Evolutionary conservation across 2,329 filamentous ascomycete species (phyloP), one percentile per base, ranked within the genome.

Genomic region (Grosmannia huntii): DNA sequence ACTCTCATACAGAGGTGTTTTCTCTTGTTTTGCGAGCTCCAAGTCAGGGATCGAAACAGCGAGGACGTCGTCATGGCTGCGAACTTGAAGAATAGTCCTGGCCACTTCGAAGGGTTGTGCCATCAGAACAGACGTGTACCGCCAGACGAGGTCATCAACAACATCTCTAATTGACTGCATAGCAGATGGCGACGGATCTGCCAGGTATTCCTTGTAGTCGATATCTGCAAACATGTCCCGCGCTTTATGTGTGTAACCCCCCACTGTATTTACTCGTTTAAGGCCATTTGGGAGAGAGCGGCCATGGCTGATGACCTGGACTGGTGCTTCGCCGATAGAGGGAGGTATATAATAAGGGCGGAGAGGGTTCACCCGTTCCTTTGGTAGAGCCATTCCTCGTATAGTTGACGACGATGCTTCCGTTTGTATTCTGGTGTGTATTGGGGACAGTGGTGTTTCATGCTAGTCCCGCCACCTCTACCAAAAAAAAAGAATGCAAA

Each of bases 81-180:
- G 83, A 56, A 90, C 83, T 73, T 99, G 94, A 65, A 99, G 74
- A 58, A 97, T 82, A 16, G 86, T 94, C 79, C 96, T 97, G 67
- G 92, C 90, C 59, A 96, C 91, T 76, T 97, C 94, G 70, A 99
- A 97, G 16, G 94, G 94, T 73, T 99, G 94, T 57, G 90, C 87
- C 69, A 96, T 85, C 67, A 97, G 72, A 27, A 96, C 85, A 59
- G 86, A 90, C 16, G 86, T 87, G 73, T 99, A 99, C 69, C 94
- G 92, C 85, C 91, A 95, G 70, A 95, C 69, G 63, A 94, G 82
- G 69, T 91, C 86, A 68, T 97, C 90, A 53, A 96, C 68, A 61
- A 95, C 74, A 62, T 86, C 85, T 68, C 87, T 89, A 50, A 86
- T 76, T 62, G 87, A 87, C 64, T 89, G 86, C 12, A 90, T 78